Conservation (phyloP, 257 asterid species). For the Solanum neorickii region DNA sequence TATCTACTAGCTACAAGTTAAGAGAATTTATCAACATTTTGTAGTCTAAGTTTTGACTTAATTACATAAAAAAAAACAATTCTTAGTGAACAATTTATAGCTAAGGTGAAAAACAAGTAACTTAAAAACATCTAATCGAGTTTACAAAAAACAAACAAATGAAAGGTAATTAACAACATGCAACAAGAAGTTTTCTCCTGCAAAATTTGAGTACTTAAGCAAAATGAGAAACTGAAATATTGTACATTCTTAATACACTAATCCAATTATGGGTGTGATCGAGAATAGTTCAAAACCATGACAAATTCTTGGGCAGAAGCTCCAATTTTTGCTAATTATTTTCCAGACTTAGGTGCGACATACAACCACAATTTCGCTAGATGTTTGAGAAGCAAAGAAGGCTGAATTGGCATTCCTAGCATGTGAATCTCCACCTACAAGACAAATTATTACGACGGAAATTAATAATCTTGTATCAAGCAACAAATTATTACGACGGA, state of each 20-base stretch:
- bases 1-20: background rate
- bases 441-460: background rate
- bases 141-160: background rate
- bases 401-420: background rate
- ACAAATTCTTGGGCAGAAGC: constrained; percentile 9
- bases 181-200: background rate
- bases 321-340: background rate
- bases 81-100: background rate
- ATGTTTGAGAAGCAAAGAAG: background rate
- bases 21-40: background rate
- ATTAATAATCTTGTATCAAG: background rate
- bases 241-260: background rate
- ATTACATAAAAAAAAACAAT: background rate
- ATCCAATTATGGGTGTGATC: background rate
- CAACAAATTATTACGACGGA: background rate
- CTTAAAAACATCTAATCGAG: background rate
- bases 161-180: background rate
- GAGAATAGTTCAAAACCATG: constrained; percentile 8
- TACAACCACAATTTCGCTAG: constrained; percentile 1
- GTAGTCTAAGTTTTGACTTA: background rate
- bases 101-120: background rate
- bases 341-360: background rate
- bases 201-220: background rate
- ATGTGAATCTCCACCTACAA: constrained; percentile 9
- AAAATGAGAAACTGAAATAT: background rate